These are phyloP conservation scores for Zizania palustris DNA, from an alignment of 202 grass and related monocot species.

Conservation along the genomic window DNA sequence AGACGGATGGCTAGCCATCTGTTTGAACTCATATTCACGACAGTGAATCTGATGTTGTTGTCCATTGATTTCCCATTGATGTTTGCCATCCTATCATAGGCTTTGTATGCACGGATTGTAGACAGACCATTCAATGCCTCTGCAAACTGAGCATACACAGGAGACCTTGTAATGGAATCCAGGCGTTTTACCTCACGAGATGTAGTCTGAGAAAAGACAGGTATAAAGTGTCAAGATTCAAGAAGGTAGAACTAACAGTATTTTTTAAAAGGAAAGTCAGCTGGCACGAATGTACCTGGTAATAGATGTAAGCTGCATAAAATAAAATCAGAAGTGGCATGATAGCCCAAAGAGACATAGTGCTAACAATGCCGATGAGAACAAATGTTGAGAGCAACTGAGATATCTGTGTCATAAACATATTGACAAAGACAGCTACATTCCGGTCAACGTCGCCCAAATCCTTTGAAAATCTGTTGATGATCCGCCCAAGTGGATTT, in stretches of 20 bases:
- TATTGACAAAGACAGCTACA: conserved; percentile 84
- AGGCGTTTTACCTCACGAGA: conserved; percentile 93
- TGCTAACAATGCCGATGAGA: conserved; percentile 98
- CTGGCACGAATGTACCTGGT: conserved; percentile 72
- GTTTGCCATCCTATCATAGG: conserved; percentile 94
- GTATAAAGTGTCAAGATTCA: conserved; percentile 43
- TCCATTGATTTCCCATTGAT: conserved; percentile 98
- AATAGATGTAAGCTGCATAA: conserved; percentile 91
- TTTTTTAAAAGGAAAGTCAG: conserved; percentile 25
- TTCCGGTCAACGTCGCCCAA: conserved; percentile 85
- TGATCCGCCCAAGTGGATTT: conserved; percentile 97
- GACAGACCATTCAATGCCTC: conserved; percentile 97
- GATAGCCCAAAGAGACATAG: conserved; percentile 95
- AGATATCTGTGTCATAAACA: conserved; percentile 95
- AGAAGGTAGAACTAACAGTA: conserved; percentile 31
- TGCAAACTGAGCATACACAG: conserved; percentile 94
- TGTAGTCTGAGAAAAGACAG: conserved; percentile 64
- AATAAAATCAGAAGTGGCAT: conserved; percentile 99
- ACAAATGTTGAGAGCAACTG: conserved; percentile 95
- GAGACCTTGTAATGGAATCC: conserved; percentile 94
- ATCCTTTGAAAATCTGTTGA: conserved; percentile 99
- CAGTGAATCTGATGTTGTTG: conserved; percentile 93
- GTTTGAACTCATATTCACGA: conserved; percentile 91
- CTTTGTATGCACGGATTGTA: conserved; percentile 94
- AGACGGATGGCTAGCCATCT: conserved; percentile 95